Conservation (phyloP, 176 grass and related monocot species). For the Oryza coarctata region DNA sequence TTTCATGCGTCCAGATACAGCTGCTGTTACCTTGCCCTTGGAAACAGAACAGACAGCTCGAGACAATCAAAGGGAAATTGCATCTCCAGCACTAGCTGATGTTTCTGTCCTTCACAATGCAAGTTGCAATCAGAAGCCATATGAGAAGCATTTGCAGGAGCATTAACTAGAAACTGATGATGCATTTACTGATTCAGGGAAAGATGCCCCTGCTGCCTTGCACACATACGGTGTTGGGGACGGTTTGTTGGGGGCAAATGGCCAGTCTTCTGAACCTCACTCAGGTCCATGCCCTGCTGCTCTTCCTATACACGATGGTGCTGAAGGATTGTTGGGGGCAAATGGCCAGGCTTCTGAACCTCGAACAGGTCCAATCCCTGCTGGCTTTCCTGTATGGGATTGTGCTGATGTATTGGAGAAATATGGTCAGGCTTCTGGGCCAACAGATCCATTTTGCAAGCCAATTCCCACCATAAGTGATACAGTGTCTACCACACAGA, state of each 20-base stretch:
- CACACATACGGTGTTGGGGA: background rate
- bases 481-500: background rate
- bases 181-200: slow-evolving; percentile 15
- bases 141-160: slow-evolving; percentile 28
- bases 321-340: slow-evolving; percentile 5
- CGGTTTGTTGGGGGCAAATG: background rate
- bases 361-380: background rate
- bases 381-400: background rate
- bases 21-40: slow-evolving; percentile 17
- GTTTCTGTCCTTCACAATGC: slow-evolving; percentile 1
- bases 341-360: slow-evolving; percentile 1
- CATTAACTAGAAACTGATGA: slow-evolving; percentile 23
- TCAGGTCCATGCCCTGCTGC: background rate
- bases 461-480: slow-evolving; percentile 10
- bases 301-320: background rate
- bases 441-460: background rate
- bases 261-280: background rate
- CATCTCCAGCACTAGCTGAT: slow-evolving; percentile 18
- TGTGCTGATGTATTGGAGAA: background rate
- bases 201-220: background rate
- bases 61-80: background rate
- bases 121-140: slow-evolving; percentile 21
- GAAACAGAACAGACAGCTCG: slow-evolving; percentile 22
- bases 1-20: background rate
- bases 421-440: slow-evolving; percentile 8